phyloP scores from a whole-genome alignment of 1,284 basidiomycete genomes.

The Puccinia sorghi region DNA sequence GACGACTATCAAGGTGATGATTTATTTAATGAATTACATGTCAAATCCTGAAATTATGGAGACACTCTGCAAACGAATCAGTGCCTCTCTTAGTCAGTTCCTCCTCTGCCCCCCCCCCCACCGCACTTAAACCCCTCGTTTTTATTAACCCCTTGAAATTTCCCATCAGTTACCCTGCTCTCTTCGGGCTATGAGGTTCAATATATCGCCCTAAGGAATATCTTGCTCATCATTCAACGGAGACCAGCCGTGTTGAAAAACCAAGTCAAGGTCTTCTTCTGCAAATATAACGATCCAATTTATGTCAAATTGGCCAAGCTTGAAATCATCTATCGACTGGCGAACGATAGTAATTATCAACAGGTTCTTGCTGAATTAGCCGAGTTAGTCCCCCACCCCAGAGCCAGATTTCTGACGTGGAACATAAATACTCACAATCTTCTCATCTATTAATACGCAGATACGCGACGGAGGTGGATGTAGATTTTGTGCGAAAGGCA shows the following conservation, averaged over 20 bases:
- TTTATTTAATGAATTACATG: conserved; percentile 99
- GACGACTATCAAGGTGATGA: conserved; percentile 88
- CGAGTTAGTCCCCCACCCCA: conserved; percentile 78
- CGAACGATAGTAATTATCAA: conserved; percentile 82
- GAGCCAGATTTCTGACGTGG: too few relatives aligned
- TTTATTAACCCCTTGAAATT: conserved; percentile 5
- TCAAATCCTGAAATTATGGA: conserved; percentile 70
- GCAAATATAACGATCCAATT: conserved; percentile 98
- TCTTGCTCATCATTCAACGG: conserved; percentile 92
- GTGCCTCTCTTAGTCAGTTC: conserved; percentile 79
- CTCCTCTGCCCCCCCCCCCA: neutral
- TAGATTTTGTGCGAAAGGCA: conserved; percentile 96
- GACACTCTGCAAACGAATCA: conserved; percentile 57
- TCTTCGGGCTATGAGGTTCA: conserved; percentile 97
- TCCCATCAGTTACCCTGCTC: conserved; percentile 74
- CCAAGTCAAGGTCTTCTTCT: conserved; percentile 98
- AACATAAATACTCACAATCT: too few relatives aligned
- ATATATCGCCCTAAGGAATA: conserved; percentile 95
- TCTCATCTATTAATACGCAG: conserved; percentile 60
- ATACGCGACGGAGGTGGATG: conserved; percentile 96
- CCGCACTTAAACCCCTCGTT: neutral
- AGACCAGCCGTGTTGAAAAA: conserved; percentile 88
- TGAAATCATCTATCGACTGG: conserved; percentile 96
- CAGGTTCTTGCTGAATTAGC: conserved; percentile 91
- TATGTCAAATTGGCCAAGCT: conserved; percentile 98